Conservation (phyloP, 176 grass and related monocot species). For the Rhipidocladum racemiflorum region DNA sequence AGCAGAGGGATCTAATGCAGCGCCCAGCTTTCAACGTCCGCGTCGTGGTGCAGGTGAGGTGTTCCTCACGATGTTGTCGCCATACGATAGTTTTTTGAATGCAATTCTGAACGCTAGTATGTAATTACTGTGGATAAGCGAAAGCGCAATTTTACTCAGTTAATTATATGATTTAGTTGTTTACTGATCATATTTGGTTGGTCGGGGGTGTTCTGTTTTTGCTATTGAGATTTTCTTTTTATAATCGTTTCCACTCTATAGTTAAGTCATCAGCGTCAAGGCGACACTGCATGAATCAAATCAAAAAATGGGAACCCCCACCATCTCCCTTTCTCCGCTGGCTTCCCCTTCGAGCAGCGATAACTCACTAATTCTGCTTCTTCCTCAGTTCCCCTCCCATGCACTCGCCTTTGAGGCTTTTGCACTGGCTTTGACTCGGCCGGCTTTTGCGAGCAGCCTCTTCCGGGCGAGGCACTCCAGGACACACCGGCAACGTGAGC, state of each 20-base stretch:
- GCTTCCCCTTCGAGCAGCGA: too few relatives aligned
- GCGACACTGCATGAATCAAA: neutral
- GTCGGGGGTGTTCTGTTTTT: neutral
- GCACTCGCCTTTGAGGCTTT: too few relatives aligned
- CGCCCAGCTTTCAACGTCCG: conserved; percentile 50
- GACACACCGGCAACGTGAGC: too few relatives aligned
- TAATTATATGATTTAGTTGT: conserved; percentile 12
- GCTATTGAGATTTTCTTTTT: neutral
- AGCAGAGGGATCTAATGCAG: conserved; percentile 47
- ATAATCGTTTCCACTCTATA: neutral
- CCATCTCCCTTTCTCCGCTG: too few relatives aligned
- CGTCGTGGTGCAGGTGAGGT: conserved; percentile 58
- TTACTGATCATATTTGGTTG: conserved; percentile 14
- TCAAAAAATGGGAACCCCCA: neutral
- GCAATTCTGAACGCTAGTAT: too few relatives aligned
- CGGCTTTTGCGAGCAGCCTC: too few relatives aligned
- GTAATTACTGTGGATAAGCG: too few relatives aligned
- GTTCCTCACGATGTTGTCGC: neutral
- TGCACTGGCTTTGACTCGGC: too few relatives aligned
- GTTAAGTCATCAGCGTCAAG: neutral
- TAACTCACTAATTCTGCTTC: too few relatives aligned
- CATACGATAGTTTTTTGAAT: neutral
- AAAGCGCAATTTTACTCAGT: neutral
- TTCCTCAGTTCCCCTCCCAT: too few relatives aligned
- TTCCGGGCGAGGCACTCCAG: too few relatives aligned